Percentiles rank a stretch among this genome's conserved stretches.
Conservation (phyloP, 306 rosid genomes). For the Phaseolus lunatus region DNA sequence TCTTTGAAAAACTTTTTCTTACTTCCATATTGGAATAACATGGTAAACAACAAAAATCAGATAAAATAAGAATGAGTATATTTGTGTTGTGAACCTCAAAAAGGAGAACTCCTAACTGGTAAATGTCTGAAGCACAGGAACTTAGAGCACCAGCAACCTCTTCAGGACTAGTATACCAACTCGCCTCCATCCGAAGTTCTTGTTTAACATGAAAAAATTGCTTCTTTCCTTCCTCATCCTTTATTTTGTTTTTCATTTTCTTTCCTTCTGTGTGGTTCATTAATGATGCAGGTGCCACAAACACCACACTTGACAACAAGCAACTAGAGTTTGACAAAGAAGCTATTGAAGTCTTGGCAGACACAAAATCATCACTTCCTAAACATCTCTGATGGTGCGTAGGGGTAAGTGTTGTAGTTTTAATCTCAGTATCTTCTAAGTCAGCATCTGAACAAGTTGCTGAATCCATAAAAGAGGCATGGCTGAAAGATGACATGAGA, state of each 20-base stretch:
- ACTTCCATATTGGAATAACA: conserved; percentile 1
- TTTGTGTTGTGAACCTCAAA: conserved; percentile 68
- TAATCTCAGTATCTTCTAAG: conserved; percentile 57
- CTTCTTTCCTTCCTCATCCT: conserved; percentile 59
- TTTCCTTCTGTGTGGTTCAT: conserved; percentile 62
- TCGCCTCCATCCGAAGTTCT: conserved; percentile 66
- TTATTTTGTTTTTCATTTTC: conserved; percentile 53
- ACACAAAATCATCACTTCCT: conserved; percentile 56
- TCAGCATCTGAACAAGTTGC: conserved; percentile 78
- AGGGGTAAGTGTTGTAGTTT: conserved; percentile 47
- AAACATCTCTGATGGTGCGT: conserved; percentile 45
- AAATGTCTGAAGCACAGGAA: conserved; percentile 80
- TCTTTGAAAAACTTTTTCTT: conserved; percentile 4
- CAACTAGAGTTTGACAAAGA: conserved; percentile 64
- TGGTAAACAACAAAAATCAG: conserved; percentile 30
- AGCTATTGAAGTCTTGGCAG: conserved; percentile 51
- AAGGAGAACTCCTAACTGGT: conserved; percentile 83
- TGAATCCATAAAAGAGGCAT: conserved; percentile 76
- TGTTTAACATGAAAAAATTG: conserved; percentile 79
- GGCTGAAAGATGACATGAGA: conserved; percentile 80
- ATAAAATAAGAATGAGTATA: neutral
- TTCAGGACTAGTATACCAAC: conserved; percentile 88
- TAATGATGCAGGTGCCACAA: conserved; percentile 56
- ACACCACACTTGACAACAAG: conserved; percentile 70
- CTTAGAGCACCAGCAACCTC: conserved; percentile 61